Conservation (phyloP, 805 yeast genomes). For the Saturnispora gosingensis region DNA sequence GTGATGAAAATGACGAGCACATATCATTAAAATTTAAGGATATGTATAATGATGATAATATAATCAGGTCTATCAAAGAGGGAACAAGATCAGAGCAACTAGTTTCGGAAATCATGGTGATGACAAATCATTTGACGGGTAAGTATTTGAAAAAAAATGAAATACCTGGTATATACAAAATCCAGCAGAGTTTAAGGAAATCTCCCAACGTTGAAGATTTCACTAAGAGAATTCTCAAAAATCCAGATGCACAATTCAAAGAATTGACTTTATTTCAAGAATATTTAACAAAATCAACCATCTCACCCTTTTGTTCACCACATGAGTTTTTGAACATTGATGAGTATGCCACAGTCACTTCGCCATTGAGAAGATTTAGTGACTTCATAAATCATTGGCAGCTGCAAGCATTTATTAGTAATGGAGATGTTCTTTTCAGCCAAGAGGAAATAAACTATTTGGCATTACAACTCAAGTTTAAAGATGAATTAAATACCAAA, state of each 20-base stretch:
- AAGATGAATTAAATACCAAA: slow-evolving; percentile 31
- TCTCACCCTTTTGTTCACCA: slow-evolving; percentile 33
- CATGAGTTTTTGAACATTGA: slow-evolving; percentile 61
- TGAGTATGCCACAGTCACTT: slow-evolving; percentile 67
- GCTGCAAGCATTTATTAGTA: slow-evolving; percentile 36
- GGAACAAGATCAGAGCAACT: slow-evolving; percentile 45
- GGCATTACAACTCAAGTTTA: slow-evolving; percentile 35
- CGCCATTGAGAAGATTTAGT: slow-evolving; percentile 78
- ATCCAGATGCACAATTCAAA: slow-evolving; percentile 24
- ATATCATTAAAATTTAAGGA: slow-evolving; percentile 20
- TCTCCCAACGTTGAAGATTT: slow-evolving; percentile 15
- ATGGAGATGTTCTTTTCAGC: slow-evolving; percentile 24
- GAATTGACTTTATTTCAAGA: slow-evolving; percentile 37
- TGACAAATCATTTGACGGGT: slow-evolving; percentile 60
- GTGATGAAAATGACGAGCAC: slow-evolving; percentile 19
- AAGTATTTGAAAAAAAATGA: slow-evolving; percentile 32
- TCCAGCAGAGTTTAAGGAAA: slow-evolving; percentile 22
- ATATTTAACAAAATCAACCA: slow-evolving; percentile 44
- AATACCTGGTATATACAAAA: slow-evolving; percentile 45
- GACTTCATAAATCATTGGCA: slow-evolving; percentile 81
- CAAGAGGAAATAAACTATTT: slow-evolving; percentile 29
- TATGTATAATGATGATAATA: slow-evolving; percentile 10
- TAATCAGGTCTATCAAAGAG: slow-evolving; percentile 3
- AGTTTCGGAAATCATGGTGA: slow-evolving; percentile 80
- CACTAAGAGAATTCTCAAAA: slow-evolving; percentile 18